These are phyloP conservation scores for Aphanomyces cochlioides DNA, from an alignment of 352 stramenopile genomes.

Conservation along the genomic window DNA sequence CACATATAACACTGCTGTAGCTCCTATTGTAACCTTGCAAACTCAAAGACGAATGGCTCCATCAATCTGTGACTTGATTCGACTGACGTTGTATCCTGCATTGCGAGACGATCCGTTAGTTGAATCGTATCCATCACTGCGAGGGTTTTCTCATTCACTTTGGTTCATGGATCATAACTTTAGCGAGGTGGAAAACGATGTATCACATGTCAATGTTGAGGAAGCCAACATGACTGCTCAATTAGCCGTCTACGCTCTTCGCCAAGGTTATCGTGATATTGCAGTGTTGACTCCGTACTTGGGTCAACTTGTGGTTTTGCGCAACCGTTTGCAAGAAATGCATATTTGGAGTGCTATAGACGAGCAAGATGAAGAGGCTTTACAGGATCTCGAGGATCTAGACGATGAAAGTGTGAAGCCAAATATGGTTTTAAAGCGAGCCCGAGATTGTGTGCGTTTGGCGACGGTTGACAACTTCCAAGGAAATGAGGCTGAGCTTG, in stretches of 20 bases:
- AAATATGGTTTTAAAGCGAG: conserved; percentile 31
- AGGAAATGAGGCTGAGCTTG: conserved; percentile 65
- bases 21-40: conserved; percentile 48
- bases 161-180: conserved; percentile 71
- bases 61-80: conserved; percentile 71
- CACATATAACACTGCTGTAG: not conserved
- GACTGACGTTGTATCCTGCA: conserved; percentile 59
- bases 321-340: conserved; percentile 41
- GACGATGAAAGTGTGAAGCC: conserved; percentile 31
- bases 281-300: conserved; percentile 81
- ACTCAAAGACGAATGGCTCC: conserved; percentile 78
- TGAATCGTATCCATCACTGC: conserved; percentile 38
- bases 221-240: conserved; percentile 65
- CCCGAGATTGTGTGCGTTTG: conserved; percentile 40
- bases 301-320: conserved; percentile 65
- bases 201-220: conserved; percentile 62
- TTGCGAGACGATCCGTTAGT: conserved; percentile 56
- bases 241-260: conserved; percentile 61
- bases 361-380: conserved; percentile 43
- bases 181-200: conserved; percentile 37
- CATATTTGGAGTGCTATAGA: conserved; percentile 42
- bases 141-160: conserved; percentile 56
- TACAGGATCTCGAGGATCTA: conserved; percentile 43
- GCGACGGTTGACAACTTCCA: conserved; percentile 73
- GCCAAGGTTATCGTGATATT: conserved; percentile 73